Percentiles rank a stretch among this genome's conserved stretches.
Conservation (phyloP, 192 early-diverging fungal species). For the Podila epicladia region DNA sequence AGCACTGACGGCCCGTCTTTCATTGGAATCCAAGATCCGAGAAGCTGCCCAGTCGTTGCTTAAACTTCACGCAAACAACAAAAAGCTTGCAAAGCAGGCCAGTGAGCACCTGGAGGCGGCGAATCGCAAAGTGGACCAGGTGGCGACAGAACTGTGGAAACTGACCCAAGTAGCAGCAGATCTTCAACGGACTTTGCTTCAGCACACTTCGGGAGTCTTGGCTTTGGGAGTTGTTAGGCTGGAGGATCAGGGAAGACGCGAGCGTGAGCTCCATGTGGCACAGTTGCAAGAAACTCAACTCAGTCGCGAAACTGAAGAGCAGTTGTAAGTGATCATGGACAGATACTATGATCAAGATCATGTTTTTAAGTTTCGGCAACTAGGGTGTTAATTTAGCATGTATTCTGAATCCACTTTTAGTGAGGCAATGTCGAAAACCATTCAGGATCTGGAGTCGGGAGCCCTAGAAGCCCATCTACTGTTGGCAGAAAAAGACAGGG, state of each 20-base stretch:
- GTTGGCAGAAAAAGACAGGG: slow-evolving; percentile 44
- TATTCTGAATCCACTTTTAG: background rate
- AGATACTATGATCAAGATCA: background rate
- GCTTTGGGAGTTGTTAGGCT: slow-evolving; percentile 55
- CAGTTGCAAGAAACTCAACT: slow-evolving; percentile 17
- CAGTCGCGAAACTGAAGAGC: slow-evolving; percentile 18
- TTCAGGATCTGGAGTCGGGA: slow-evolving; percentile 21
- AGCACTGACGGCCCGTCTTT: slow-evolving; percentile 55
- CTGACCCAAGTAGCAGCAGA: slow-evolving; percentile 57
- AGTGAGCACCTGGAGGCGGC: slow-evolving; percentile 60
- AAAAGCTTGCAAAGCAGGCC: slow-evolving; percentile 59
- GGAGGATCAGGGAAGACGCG: slow-evolving; percentile 48
- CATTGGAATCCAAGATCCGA: slow-evolving; percentile 67
- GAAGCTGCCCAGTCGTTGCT: slow-evolving; percentile 66
- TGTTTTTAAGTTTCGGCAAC: background rate
- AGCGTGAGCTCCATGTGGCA: slow-evolving; percentile 23
- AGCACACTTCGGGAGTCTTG: slow-evolving; percentile 65
- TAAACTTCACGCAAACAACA: slow-evolving; percentile 61
- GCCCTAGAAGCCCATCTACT: slow-evolving; percentile 31
- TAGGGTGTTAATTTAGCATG: background rate
- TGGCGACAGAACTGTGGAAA: slow-evolving; percentile 59
- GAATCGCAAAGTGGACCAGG: slow-evolving; percentile 62
- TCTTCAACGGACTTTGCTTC: slow-evolving; percentile 56
- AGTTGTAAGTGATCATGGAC: slow-evolving; percentile 18
- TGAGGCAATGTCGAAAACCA: slow-evolving; percentile 26